Evolutionary conservation across 2,329 filamentous ascomycete genomes (phyloP), one percentile per base, ranked within the genome.

Genomic region (Alternaria sp.): DNA sequence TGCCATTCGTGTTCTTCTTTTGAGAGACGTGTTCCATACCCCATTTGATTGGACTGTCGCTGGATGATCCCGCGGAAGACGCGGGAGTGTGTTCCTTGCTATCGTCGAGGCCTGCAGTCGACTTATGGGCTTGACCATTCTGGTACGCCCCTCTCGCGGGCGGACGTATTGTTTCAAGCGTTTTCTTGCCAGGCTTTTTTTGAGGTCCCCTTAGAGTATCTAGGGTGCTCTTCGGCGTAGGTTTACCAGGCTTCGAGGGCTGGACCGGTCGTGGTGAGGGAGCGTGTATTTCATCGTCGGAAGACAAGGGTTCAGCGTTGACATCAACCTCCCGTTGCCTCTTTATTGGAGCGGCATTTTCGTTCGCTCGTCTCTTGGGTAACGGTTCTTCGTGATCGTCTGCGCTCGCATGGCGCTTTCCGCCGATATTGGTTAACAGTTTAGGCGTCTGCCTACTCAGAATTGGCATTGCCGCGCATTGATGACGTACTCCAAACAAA

Each of bases 331-430:
- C 20, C 64, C 48, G 48, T 8, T 53, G 41, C 41, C 52, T 14
- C 10, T 50, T 50, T 36, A 6, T 38, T 28, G 48, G 20, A 11
- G 41, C 8, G 28, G 12, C 28, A 8, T 30, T 20, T 7, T n/a
- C 25, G 5, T 49, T 44, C 10, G 56, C 56, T 41, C 54, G 49
- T 52, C 59, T 50, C 56, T 64, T 63, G 22, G 46, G 32, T 8
- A 49, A 25, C 22, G 63, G 61, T 27, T 78, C 73, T 27, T 77
- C 74, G 52, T 82, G 79, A 48, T 81, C 75, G 1, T 79, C 69
- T 5, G 69, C 57, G 6, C 63, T 73, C 18, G 79, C 80, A 67
- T 82, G 78, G 28, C 65, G 65, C 56, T 74, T 75, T 32, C 73
- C 71, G 1, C 60, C 49, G 5, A 81, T 78, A 6, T 12, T 70